Conservation (phyloP, 2,329 filamentous ascomycete species). For the Aspergillus hortae region DNA sequence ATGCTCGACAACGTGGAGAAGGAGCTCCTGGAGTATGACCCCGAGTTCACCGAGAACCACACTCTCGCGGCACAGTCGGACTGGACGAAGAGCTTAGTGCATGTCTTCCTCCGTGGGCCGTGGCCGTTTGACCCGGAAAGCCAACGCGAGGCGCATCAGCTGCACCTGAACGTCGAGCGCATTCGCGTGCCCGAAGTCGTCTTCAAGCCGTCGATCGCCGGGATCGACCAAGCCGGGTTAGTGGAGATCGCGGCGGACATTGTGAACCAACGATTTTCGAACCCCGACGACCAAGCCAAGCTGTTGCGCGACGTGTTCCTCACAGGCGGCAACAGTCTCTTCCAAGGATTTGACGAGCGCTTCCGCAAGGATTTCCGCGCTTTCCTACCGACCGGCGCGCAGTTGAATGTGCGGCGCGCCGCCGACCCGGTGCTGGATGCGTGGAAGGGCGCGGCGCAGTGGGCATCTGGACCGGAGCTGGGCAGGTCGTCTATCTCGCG, state of each 20-base stretch:
- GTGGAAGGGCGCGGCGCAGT: slow-evolving; percentile 87
- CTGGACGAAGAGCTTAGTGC: slow-evolving; percentile 88
- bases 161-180: slow-evolving; percentile 94
- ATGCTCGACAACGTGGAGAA: slow-evolving; percentile 74
- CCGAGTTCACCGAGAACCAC: slow-evolving; percentile 84
- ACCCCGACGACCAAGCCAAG: slow-evolving; percentile 56
- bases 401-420: slow-evolving; percentile 69
- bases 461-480: slow-evolving; percentile 62
- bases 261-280: slow-evolving; percentile 71
- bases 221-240: slow-evolving; percentile 87
- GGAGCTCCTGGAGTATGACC: slow-evolving; percentile 82
- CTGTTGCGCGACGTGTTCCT: slow-evolving; percentile 86
- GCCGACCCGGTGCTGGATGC: slow-evolving; percentile 77
- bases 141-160: slow-evolving; percentile 76
- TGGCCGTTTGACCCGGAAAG: slow-evolving; percentile 79
- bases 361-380: slow-evolving; percentile 68
- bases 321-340: slow-evolving; percentile 88
- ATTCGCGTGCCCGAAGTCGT: slow-evolving; percentile 91
- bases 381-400: slow-evolving; percentile 65
- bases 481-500: slow-evolving; percentile 66
- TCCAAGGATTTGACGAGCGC: slow-evolving; percentile 80
- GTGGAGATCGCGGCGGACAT: slow-evolving; percentile 91
- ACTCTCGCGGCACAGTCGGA: slow-evolving; percentile 89
- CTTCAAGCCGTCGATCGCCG: slow-evolving; percentile 88
- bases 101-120: slow-evolving; percentile 84